A percentile compares a stretch with the other conserved stretches of the same genome.
phyloP scores from a whole-genome alignment of 2,329 filamentous ascomycete genomes.

The Colletotrichum lindemuthianum region DNA sequence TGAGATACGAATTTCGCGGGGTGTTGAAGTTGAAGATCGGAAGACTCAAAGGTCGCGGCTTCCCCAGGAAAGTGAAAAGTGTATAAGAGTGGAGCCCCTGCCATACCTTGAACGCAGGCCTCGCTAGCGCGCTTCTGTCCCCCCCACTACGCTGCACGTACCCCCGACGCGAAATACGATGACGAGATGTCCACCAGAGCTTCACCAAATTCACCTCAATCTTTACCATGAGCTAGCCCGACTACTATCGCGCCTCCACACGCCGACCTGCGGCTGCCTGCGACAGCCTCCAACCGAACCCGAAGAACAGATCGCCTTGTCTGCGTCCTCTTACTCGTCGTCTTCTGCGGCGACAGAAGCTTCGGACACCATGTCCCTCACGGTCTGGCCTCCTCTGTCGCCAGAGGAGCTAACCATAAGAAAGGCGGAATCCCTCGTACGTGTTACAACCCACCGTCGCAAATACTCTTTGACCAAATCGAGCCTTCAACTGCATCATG shows the following conservation, averaged over 20 bases:
- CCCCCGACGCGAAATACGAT: slow-evolving; percentile 9
- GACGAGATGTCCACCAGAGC: slow-evolving; percentile 20
- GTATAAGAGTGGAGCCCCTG: slow-evolving; percentile 6
- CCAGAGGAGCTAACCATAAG: slow-evolving; percentile 61
- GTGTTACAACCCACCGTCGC: slow-evolving; percentile 32
- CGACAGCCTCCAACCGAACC: neutral
- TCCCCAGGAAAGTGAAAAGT: slow-evolving; percentile 7
- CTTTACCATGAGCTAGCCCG: slow-evolving; percentile 17
- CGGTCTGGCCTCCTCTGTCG: slow-evolving; percentile 66
- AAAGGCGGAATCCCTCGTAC: slow-evolving; percentile 62
- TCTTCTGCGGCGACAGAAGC: neutral
- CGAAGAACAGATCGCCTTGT: neutral
- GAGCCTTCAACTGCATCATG: slow-evolving; percentile 37
- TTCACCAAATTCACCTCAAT: slow-evolving; percentile 13
- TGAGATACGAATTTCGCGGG: neutral
- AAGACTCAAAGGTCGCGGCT: neutral
- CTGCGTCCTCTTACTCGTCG: neutral
- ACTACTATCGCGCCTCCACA: slow-evolving; percentile 1
- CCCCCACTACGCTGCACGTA: slow-evolving; percentile 1
- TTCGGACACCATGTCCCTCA: slow-evolving; percentile 60
- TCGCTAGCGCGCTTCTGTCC: slow-evolving; percentile 11
- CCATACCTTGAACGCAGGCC: neutral
- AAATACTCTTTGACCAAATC: neutral
- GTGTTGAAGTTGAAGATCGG: neutral
- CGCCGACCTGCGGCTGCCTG: slow-evolving; percentile 27